Evolutionary conservation across 345 rosid genomes (phyloP).

Genomic region (Trapa bicornis): DNA sequence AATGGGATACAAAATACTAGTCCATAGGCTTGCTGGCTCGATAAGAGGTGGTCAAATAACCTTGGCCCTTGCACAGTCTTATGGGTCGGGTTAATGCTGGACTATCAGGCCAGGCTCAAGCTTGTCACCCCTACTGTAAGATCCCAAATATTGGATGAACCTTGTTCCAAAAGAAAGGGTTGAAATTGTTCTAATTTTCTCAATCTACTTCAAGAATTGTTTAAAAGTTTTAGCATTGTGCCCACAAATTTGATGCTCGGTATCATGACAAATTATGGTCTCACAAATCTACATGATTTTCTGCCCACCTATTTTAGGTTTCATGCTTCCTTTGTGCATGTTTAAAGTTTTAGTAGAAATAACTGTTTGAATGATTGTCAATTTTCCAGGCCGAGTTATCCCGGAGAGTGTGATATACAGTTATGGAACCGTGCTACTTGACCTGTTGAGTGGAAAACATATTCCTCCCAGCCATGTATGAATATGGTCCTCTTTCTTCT

Average conservation of each 20-base stretch:
- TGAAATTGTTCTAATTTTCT: background rate
- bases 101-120: no score
- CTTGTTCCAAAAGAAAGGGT: background rate
- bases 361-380: background rate
- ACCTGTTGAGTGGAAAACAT: conserved; percentile 83
- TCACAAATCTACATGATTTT: background rate
- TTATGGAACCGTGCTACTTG: conserved; percentile 60
- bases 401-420: conserved; percentile 74
- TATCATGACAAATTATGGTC: background rate
- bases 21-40: no score
- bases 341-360: background rate
- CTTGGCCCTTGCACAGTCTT: no score
- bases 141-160: background rate
- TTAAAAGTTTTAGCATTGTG: background rate
- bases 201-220: background rate
- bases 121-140: background rate
- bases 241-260: background rate
- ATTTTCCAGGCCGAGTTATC: conserved; percentile 48
- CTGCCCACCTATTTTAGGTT: background rate
- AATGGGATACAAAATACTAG: no score
- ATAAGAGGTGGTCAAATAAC: no score
- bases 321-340: background rate
- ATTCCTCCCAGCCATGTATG: conserved; percentile 84
- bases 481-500: background rate
- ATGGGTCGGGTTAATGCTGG: no score